A percentile compares a stretch with the other conserved stretches of the same genome.
Evolutionary conservation across 177 flowering plant species (phyloP).

Genomic region (Vitis hybrid): DNA sequence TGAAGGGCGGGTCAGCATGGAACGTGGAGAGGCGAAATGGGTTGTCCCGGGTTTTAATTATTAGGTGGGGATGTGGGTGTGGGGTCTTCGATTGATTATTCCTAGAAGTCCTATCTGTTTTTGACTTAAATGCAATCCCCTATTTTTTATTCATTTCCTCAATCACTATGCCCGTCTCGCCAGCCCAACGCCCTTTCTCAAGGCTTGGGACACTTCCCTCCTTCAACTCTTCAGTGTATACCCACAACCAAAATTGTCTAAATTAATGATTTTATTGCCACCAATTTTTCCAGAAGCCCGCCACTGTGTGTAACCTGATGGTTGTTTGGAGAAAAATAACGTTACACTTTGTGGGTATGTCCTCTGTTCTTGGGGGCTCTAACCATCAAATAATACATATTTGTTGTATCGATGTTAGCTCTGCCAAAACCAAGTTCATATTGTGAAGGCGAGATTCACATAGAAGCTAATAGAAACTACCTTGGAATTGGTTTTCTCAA

Average conservation of each 20-base stretch:
- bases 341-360: neutral
- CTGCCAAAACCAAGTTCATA: constrained; percentile 11
- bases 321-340: no score
- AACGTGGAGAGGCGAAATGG: no score
- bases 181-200: constrained; percentile 34
- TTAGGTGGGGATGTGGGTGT: constrained; percentile 3
- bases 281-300: no score
- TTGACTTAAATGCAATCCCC: constrained; percentile 44
- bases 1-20: no score
- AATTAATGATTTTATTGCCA: no score
- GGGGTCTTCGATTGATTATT: constrained; percentile 29
- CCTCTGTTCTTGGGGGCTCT: no score
- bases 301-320: no score
- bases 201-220: constrained; percentile 7
- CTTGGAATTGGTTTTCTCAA: constrained; percentile 24
- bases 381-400: neutral
- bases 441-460: constrained; percentile 23
- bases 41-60: neutral
- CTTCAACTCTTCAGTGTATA: no score
- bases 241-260: no score
- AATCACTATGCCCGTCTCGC: constrained; percentile 35
- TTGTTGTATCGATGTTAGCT: constrained; percentile 11
- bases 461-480: constrained; percentile 28
- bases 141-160: constrained; percentile 13
- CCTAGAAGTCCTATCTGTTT: constrained; percentile 34